Conservation (phyloP, 306 rosid genomes). For the Ochetophila trinervis region DNA sequence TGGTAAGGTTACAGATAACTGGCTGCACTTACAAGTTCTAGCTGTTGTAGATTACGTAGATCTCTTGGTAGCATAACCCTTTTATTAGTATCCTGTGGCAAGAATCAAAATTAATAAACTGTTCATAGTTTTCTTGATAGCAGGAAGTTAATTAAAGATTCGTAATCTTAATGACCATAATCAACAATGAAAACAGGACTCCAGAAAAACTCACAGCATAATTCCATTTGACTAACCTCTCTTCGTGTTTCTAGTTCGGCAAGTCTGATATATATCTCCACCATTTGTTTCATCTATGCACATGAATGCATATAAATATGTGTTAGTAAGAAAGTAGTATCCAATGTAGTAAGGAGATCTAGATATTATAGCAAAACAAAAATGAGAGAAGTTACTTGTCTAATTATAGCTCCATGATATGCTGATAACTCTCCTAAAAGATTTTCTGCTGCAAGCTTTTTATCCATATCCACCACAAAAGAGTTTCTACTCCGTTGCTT, state of each 20-base stretch:
- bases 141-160: conserved; percentile 2
- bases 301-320: not conserved
- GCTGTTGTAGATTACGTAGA: conserved; percentile 57
- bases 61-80: conserved; percentile 79
- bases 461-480: conserved; percentile 91
- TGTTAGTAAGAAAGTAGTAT: not conserved
- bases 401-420: conserved; percentile 64
- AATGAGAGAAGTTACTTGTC: conserved; percentile 49
- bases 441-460: conserved; percentile 85
- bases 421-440: conserved; percentile 67
- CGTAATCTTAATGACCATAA: conserved; percentile 12
- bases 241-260: conserved; percentile 88
- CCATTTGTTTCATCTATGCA: conserved; percentile 86
- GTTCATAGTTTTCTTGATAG: conserved; percentile 2
- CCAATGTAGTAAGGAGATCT: too few relatives aligned
- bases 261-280: conserved; percentile 90
- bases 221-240: conserved; percentile 50
- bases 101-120: conserved; percentile 18
- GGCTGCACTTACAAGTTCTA: conserved; percentile 72
- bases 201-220: conserved; percentile 9
- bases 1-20: not conserved
- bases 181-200: conserved; percentile 20
- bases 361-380: not conserved
- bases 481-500: conserved; percentile 83
- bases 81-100: conserved; percentile 80